These are phyloP conservation scores for Cryptosporidium sp. DNA, from an alignment of 169 alveolate genomes.

Conservation along the genomic window DNA sequence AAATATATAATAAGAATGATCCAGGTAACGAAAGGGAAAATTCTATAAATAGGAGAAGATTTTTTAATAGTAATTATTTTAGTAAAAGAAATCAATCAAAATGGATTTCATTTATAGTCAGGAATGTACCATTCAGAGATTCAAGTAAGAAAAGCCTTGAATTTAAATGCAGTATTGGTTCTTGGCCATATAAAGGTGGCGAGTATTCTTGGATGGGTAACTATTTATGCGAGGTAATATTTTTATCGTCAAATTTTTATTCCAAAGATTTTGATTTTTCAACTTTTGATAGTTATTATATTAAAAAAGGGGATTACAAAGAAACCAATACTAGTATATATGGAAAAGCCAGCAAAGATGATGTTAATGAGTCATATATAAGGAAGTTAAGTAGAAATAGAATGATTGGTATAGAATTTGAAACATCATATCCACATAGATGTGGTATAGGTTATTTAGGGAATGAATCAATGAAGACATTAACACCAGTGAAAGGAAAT, in stretches of 20 bases:
- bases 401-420: slow-evolving; percentile 82
- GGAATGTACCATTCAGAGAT: slow-evolving; percentile 60
- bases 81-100: slow-evolving; percentile 1
- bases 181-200: slow-evolving; percentile 67
- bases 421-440: slow-evolving; percentile 79
- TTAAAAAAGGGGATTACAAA: background rate
- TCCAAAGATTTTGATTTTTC: slow-evolving; percentile 13
- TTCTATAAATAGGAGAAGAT: slow-evolving; percentile 24
- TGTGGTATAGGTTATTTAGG: slow-evolving; percentile 82
- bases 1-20: slow-evolving; percentile 14
- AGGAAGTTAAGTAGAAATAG: slow-evolving; percentile 45
- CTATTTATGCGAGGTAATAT: slow-evolving; percentile 35
- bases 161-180: slow-evolving; percentile 55
- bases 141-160: slow-evolving; percentile 3
- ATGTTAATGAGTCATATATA: background rate
- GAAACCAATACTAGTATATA: background rate
- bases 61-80: slow-evolving; percentile 51
- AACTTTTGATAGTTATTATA: slow-evolving; percentile 6
- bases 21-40: background rate
- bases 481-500: slow-evolving; percentile 76
- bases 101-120: slow-evolving; percentile 52
- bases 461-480: slow-evolving; percentile 74
- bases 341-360: slow-evolving; percentile 15
- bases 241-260: background rate
- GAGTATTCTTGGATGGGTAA: slow-evolving; percentile 43